A percentile compares a stretch with the other conserved stretches of the same genome.
phyloP scores from a whole-genome alignment of 352 stramenopile genomes.

The Phytophthora cryptogea region DNA sequence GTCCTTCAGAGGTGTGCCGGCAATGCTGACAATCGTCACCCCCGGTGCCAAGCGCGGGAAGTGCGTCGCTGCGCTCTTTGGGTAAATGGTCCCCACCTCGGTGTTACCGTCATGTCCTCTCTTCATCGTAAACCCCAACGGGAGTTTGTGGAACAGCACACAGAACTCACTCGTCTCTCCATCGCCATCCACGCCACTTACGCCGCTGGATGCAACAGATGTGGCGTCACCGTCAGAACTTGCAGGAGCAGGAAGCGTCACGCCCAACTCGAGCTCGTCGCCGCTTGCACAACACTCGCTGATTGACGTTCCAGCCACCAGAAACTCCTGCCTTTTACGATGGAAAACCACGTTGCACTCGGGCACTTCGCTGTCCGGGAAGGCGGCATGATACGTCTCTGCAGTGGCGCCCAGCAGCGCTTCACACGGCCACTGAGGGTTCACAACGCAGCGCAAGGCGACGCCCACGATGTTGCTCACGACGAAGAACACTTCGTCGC shows the following conservation, averaged over 20 bases:
- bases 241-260: slow-evolving; percentile 35
- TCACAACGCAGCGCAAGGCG: slow-evolving; percentile 60
- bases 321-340: slow-evolving; percentile 51
- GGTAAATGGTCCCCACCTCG: slow-evolving; percentile 86
- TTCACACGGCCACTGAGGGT: slow-evolving; percentile 69
- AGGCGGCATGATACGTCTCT: slow-evolving; percentile 64
- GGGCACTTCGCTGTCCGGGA: slow-evolving; percentile 67
- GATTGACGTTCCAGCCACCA: slow-evolving; percentile 57
- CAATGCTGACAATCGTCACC: slow-evolving; percentile 79
- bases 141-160: slow-evolving; percentile 84
- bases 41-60: slow-evolving; percentile 73
- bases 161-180: slow-evolving; percentile 59
- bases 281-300: slow-evolving; percentile 49
- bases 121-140: slow-evolving; percentile 87
- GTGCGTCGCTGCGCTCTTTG: slow-evolving; percentile 73
- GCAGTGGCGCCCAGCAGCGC: slow-evolving; percentile 63
- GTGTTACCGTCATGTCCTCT: slow-evolving; percentile 66
- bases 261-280: slow-evolving; percentile 71
- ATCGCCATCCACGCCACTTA: slow-evolving; percentile 34
- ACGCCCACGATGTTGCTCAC: slow-evolving; percentile 50
- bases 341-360: slow-evolving; percentile 82
- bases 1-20: slow-evolving; percentile 52
- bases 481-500: slow-evolving; percentile 47
- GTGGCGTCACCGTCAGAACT: slow-evolving; percentile 1
- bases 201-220: slow-evolving; percentile 25